Base-by-base conservation (phyloP, 1,284 basidiomycete genomes). In the Taiwanofungus camphoratus region DNA sequence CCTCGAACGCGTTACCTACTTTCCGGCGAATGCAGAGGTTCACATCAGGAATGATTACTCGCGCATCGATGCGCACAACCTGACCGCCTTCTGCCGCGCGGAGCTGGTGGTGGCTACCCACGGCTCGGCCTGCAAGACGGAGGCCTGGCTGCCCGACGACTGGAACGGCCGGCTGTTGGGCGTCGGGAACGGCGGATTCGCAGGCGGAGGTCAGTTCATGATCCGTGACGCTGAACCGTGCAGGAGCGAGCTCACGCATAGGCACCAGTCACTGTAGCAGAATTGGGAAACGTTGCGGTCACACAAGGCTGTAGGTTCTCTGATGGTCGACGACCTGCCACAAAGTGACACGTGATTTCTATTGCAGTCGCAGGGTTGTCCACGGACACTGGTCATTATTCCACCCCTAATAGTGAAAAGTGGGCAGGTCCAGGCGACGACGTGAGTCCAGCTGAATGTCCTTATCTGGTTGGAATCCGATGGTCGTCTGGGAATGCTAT, bases 61-160 rank as follows among this genome's bases (percentile, higher is more conserved):
- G 11, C 52, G 47, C 44, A 54, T 56, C 44, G 41, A 52, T 22
- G 44, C 36, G 24, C 36, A 45, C 19, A 45, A 44, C 20, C 43
- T 56, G n/a, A 50, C 52, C 15, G 46, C 49, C 8, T 56, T 56
- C 34, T 56, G 54, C 23, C 52, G 52, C 15, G 46, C 52, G 18
- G 49, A 54, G 38, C 46, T 57, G 15, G 38, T 46, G 12, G 50
- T 57, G 24, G 52, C 48, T 15, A 55, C 55, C 12, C 56, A 58
- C 19, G 36, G 52, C 3, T 53, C 59, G n/a, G 46, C 52, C 5
- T 41, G 39, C 16, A 48, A 45, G 33, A 46, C 55, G 6, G 56
- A 56, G 30, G 44, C 50, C 16, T 56, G 54, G 52, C 48, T 57
- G 9, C 55, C 54, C 2, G 54, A 54, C 16, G 41, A 21, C 11